Evolutionary conservation across 805 yeast species (phyloP).

Genomic region (Ogataea neopini): DNA sequence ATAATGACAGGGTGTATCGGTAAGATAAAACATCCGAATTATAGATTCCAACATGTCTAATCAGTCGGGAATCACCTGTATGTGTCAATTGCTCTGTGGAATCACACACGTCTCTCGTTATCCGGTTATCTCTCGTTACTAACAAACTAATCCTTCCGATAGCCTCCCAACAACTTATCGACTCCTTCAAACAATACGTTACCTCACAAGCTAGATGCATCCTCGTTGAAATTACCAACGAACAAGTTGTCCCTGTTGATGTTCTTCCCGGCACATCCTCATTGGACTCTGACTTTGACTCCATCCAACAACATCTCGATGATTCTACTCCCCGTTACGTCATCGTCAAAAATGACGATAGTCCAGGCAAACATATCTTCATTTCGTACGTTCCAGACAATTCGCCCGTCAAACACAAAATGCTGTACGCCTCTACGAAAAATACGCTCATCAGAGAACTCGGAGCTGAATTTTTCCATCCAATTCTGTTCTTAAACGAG

Average conservation of each 20-base stretch:
- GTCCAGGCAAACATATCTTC: slow-evolving; percentile 47
- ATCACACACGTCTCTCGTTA: neutral
- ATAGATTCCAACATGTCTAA: slow-evolving; percentile 49
- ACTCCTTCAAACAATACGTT: slow-evolving; percentile 44
- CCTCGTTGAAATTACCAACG: slow-evolving; percentile 31
- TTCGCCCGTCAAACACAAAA: slow-evolving; percentile 79
- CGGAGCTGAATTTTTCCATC: slow-evolving; percentile 56
- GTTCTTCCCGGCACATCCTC: slow-evolving; percentile 32
- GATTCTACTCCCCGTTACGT: slow-evolving; percentile 51
- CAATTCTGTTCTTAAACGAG: slow-evolving; percentile 56
- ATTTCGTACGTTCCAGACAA: slow-evolving; percentile 85
- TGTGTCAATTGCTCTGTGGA: slow-evolving; percentile 16
- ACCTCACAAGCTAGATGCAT: slow-evolving; percentile 33
- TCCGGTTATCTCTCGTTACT: neutral
- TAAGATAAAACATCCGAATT: neutral
- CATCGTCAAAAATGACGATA: slow-evolving; percentile 40
- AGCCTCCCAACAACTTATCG: slow-evolving; percentile 46
- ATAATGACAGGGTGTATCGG: neutral
- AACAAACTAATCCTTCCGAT: slow-evolving; percentile 1
- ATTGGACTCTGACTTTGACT: slow-evolving; percentile 38
- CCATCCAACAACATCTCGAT: slow-evolving; percentile 34
- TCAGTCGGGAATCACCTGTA: slow-evolving; percentile 60
- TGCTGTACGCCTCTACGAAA: slow-evolving; percentile 92
- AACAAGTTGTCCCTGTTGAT: slow-evolving; percentile 37
- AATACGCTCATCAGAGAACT: slow-evolving; percentile 72